These are phyloP conservation scores for Russula foetens DNA, from an alignment of 768 basidiomycete genomes.

Conservation along the genomic window DNA sequence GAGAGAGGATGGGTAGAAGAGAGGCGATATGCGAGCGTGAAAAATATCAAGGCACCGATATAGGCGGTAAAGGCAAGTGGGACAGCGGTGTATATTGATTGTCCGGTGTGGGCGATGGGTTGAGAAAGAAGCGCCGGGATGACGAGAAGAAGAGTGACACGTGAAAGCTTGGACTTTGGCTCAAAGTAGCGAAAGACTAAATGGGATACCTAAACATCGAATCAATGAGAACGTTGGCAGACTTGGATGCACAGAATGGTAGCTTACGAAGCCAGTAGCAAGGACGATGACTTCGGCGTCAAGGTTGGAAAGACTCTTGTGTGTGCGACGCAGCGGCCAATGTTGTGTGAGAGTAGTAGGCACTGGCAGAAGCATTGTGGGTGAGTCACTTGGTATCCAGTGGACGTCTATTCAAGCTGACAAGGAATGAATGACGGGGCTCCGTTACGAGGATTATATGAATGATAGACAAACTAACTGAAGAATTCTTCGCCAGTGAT, in stretches of 20 bases:
- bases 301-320: neutral
- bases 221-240: neutral
- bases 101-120: neutral
- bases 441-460: too few species aligned
- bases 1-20: conserved; percentile 48
- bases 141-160: neutral
- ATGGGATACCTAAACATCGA: neutral
- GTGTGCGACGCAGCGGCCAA: neutral
- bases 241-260: too few species aligned
- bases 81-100: neutral
- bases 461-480: too few species aligned
- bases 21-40: conserved; percentile 33
- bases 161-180: neutral
- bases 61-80: conserved; percentile 1
- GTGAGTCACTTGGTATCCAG: too few species aligned
- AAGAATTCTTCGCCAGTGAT: too few species aligned
- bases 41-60: neutral
- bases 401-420: too few species aligned
- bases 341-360: neutral
- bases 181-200: neutral
- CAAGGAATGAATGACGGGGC: too few species aligned
- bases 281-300: neutral
- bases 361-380: conserved; percentile 28
- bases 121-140: neutral
- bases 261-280: neutral